Base-by-base conservation (phyloP, 495 filamentous ascomycete species). In the Penicillium pulvis region DNA sequence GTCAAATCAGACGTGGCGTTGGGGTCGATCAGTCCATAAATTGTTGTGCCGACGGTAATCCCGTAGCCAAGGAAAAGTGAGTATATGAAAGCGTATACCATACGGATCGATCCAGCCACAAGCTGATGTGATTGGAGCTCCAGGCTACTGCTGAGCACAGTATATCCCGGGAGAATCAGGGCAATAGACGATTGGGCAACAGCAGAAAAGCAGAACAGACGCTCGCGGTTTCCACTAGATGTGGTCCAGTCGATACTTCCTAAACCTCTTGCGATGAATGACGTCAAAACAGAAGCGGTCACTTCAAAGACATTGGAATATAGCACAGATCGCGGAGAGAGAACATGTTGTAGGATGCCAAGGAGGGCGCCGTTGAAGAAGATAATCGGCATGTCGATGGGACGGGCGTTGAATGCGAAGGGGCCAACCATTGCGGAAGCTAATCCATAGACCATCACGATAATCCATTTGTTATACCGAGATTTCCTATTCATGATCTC, bases 31-130 rank as follows among this genome's bases (percentile, higher is more conserved):
- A 92, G 79, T 8, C 93, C 93, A 69, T 95, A 97, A 16, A 98
- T 79, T 2, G 90, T 90, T 0, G 91, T 91, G 31, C 93, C 93
- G 36, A 98, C 90, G 0, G 93, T 97, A 63, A 98, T 96, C 23
- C 93, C 93, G 62, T 93, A 97, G 26, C 92, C 93, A 6, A 98
- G 86, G 74, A 97, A 96, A 1, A 97, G 80, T 0, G 93, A 93
- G 71, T 97, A 97, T 57, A 97, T 93, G 60, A 97, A 88, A 11
- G 92, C 90, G 65, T 97, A 96, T 1, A 98, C 90, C 89, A 97
- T 93, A 43, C 93, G 90, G 35, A 97, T 90, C 7, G 90, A 92
- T 2, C 93, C 93, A 24, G 93, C 90, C n/a, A 97, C 89, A 51
- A 98, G 87, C 57, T 89, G 87, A 47, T 85, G 83, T 2, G 89